Conservation (phyloP, 2,329 filamentous ascomycete genomes). For the Annulohypoxylon truncatum region DNA sequence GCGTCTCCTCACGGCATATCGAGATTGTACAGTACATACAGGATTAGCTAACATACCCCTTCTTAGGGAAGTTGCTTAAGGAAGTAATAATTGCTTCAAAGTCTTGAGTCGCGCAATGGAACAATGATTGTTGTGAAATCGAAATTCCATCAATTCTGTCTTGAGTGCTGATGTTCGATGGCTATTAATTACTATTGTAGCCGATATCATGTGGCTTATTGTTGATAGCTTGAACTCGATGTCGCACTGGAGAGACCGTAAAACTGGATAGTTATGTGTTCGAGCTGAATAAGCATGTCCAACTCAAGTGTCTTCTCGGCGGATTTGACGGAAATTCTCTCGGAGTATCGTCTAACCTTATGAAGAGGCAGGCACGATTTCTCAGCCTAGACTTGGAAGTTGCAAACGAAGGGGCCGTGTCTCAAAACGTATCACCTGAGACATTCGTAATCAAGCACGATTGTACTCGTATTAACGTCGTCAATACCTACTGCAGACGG, state of each 20-base stretch:
- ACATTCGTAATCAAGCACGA: background rate
- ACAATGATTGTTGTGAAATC: background rate
- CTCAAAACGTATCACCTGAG: background rate
- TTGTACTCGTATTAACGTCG: background rate
- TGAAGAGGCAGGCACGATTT: background rate
- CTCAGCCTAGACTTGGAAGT: background rate
- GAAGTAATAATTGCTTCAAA: constrained; percentile 13
- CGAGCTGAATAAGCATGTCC: background rate
- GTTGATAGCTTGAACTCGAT: background rate
- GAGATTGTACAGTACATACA: constrained; percentile 31
- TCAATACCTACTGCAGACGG: background rate
- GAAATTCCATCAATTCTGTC: background rate
- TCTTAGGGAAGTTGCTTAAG: constrained; percentile 8
- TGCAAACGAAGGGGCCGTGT: constrained; percentile 13
- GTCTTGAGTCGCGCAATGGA: background rate
- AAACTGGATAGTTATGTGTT: background rate
- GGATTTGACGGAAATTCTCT: constrained; percentile 17
- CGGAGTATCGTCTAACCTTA: constrained; percentile 8
- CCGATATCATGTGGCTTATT: background rate
- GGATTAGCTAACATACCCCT: constrained; percentile 9
- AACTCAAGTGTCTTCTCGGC: constrained; percentile 3
- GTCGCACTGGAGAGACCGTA: background rate
- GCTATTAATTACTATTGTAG: background rate
- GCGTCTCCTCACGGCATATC: constrained; percentile 15
- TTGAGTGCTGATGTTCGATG: background rate